Conservation (phyloP, 140 eudicot species). For the Cichorium intybus region DNA sequence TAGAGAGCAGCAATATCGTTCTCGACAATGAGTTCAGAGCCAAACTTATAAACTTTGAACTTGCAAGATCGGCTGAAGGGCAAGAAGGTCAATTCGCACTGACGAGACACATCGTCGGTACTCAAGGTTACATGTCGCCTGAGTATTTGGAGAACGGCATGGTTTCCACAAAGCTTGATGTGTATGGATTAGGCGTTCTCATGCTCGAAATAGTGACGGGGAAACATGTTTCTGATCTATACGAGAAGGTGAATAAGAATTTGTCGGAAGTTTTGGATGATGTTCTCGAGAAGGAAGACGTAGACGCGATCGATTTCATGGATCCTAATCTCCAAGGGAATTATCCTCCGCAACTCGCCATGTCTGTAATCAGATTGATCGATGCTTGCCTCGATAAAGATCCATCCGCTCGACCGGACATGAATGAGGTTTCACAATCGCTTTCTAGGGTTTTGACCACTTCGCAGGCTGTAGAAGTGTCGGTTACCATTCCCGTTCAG, state of each 20-base stretch:
- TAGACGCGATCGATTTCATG: slow-evolving; percentile 41
- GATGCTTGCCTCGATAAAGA: slow-evolving; percentile 61
- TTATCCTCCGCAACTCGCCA: slow-evolving; percentile 57
- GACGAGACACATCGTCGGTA: slow-evolving; percentile 84
- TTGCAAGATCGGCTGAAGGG: slow-evolving; percentile 75
- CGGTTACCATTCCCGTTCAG: slow-evolving; percentile 39
- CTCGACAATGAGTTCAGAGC: slow-evolving; percentile 75
- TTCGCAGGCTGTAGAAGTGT: slow-evolving; percentile 44
- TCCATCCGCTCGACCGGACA: slow-evolving; percentile 72
- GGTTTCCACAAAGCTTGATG: slow-evolving; percentile 91
- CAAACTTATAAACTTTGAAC: slow-evolving; percentile 71
- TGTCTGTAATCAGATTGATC: slow-evolving; percentile 40
- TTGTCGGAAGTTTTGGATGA: slow-evolving; percentile 46
- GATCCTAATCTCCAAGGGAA: slow-evolving; percentile 60
- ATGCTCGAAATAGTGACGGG: slow-evolving; percentile 83
- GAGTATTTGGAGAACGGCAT: slow-evolving; percentile 90
- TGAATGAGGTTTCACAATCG: slow-evolving; percentile 64
- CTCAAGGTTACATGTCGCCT: slow-evolving; percentile 95
- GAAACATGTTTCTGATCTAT: slow-evolving; percentile 46
- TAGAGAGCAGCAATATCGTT: slow-evolving; percentile 69
- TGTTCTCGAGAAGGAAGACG: slow-evolving; percentile 41
- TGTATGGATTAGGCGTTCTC: slow-evolving; percentile 82
- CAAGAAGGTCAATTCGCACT: slow-evolving; percentile 60
- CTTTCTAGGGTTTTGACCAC: slow-evolving; percentile 61
- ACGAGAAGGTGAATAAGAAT: slow-evolving; percentile 37